Evolutionary conservation across 768 basidiomycete genomes (phyloP).

Genomic region (Panaeolus cyanescens): DNA sequence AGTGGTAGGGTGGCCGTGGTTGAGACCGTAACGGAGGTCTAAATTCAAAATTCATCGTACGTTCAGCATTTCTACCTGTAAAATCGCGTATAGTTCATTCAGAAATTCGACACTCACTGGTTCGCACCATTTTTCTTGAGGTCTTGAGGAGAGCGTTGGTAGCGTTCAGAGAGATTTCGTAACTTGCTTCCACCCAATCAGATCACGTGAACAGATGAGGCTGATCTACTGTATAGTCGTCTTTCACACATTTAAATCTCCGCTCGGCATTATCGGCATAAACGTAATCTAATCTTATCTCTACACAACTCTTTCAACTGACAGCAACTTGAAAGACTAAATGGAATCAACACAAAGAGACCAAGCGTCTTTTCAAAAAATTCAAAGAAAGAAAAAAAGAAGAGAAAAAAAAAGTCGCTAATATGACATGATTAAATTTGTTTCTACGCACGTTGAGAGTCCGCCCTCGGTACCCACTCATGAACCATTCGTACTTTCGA

Average conservation of each 20-base stretch:
- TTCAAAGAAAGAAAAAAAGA: slow-evolving; percentile 13
- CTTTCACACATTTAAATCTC: slow-evolving; percentile 26
- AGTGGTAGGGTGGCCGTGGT: slow-evolving; percentile 90
- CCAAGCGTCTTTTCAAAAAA: slow-evolving; percentile 7
- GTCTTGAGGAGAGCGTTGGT: slow-evolving; percentile 53
- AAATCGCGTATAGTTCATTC: not conserved
- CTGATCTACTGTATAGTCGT: slow-evolving; percentile 59
- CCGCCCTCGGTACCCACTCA: not conserved
- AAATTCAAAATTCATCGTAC: slow-evolving; percentile 9
- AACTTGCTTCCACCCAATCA: slow-evolving; percentile 18
- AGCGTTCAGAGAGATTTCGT: slow-evolving; percentile 25
- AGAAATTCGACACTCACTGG: slow-evolving; percentile 53
- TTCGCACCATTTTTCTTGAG: slow-evolving; percentile 71
- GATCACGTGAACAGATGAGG: slow-evolving; percentile 49
- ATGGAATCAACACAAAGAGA: slow-evolving; percentile 14
- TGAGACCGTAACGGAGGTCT: slow-evolving; percentile 87
- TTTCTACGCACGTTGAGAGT: not conserved
- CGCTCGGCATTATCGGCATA: slow-evolving; percentile 23
- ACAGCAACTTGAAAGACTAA: not conserved
- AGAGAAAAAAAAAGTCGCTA: slow-evolving; percentile 15
- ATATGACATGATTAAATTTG: not conserved
- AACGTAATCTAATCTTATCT: slow-evolving; percentile 30
- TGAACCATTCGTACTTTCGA: slow-evolving; percentile 1
- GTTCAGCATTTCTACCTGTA: slow-evolving; percentile 13
- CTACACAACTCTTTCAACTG: not conserved